Conservation (phyloP, 768 basidiomycete genomes). For the Multifurca ochricompacta region DNA sequence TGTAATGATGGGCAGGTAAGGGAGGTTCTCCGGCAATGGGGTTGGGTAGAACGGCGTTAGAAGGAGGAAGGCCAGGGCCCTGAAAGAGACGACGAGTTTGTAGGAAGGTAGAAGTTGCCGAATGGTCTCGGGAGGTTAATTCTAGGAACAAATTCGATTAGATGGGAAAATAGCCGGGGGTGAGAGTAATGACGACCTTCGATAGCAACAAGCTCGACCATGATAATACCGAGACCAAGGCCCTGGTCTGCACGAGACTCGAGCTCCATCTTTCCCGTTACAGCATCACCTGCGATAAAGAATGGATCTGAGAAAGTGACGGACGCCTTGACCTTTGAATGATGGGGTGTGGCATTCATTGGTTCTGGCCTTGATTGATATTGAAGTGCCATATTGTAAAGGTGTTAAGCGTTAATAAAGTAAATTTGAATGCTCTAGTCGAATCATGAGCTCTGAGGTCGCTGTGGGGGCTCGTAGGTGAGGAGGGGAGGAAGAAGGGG, state of each 20-base stretch:
- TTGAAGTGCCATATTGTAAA: slow-evolving; percentile 24
- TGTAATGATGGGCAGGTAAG: slow-evolving; percentile 58
- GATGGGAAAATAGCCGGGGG: background rate
- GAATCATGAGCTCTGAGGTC: background rate
- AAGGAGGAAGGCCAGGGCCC: slow-evolving; percentile 73
- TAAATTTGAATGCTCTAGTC: no score
- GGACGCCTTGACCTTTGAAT: slow-evolving; percentile 70
- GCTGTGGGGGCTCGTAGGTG: no score
- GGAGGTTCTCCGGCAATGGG: slow-evolving; percentile 49
- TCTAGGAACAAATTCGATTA: slow-evolving; percentile 35
- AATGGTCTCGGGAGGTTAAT: slow-evolving; percentile 68
- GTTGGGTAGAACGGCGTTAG: slow-evolving; percentile 70
- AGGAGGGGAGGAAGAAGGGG: no score
- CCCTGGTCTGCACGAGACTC: slow-evolving; percentile 68
- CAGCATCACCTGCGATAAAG: slow-evolving; percentile 57
- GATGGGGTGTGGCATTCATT: slow-evolving; percentile 77
- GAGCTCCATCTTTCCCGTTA: slow-evolving; percentile 72
- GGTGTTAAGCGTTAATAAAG: background rate
- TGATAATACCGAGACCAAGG: slow-evolving; percentile 66
- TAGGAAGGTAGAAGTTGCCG: slow-evolving; percentile 71
- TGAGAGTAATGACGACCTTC: slow-evolving; percentile 42
- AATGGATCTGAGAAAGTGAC: slow-evolving; percentile 49
- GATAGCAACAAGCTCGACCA: slow-evolving; percentile 68
- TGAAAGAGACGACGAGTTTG: slow-evolving; percentile 68
- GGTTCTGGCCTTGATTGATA: slow-evolving; percentile 41